Evolutionary conservation across 129 eudicot genomes (phyloP), one percentile per base, ranked within the genome.

Genomic region (Smallanthus sonchifolius): DNA sequence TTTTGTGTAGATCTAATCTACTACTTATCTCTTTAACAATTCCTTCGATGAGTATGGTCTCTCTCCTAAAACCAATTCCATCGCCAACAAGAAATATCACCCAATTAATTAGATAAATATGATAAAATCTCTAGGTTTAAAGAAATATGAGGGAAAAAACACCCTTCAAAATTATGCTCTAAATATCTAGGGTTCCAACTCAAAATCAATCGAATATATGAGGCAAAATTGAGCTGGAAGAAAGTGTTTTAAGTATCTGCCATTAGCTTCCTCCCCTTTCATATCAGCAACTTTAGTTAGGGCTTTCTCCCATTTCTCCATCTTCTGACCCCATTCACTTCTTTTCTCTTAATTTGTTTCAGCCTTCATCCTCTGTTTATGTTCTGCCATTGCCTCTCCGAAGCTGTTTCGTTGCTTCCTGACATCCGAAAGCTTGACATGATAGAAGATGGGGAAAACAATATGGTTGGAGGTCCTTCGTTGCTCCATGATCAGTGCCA

Each of bases 11-110:
- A 43, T 72, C 30, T 40, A 70, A 52, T 52, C 48, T 70, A 37
- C 4, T 20, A 24, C 9, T 37, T 16, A 60, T 57, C 67, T 72
- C 78, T 5, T 45, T 74, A 45, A 74, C 78, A 61, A 74, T 74
- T 61, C 15, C 43, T 9, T 74, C 70, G 19, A 74, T 74, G 34
- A 74, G 37, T 19, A 28, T 2, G 0, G 60, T 63, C 70, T 74
- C 78, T n/a, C 36, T 24, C 70, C 78, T 74, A 35, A 1, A 61
- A 40, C 57, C 11, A 4, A n/a, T 14, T 45, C 55, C 13, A 45
- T 17, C 3, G n/a, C 40, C 40, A 17, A 55, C 55, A 54, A 38
- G 28, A 3, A 45, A 24, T 3, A 19, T 20, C 1, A 20, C 8
- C 13, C 20, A 35, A 55, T 0, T 4, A 55, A 48, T 70, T 24